Conservation (phyloP, 371 early-diverging fungal species). For the Mycotypha africana region DNA sequence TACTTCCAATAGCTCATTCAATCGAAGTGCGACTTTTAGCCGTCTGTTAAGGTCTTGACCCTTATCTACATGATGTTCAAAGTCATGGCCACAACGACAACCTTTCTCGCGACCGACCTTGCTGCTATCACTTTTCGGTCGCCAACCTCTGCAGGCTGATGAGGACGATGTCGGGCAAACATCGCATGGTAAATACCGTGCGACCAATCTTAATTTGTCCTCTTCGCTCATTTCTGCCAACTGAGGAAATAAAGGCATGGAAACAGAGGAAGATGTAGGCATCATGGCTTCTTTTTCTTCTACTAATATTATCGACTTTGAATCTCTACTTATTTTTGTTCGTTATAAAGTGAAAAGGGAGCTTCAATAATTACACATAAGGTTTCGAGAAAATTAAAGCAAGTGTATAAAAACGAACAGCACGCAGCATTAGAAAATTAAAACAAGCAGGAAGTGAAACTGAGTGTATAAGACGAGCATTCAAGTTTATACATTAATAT, state of each 20-base stretch:
- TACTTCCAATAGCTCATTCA: conserved; percentile 45
- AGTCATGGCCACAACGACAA: conserved; percentile 43
- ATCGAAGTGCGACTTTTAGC: conserved; percentile 39
- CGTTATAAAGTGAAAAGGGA: too few species aligned
- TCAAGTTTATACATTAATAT: too few species aligned
- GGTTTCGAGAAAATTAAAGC: too few species aligned
- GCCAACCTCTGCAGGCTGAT: conserved; percentile 43
- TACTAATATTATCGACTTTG: too few species aligned
- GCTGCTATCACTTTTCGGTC: conserved; percentile 30
- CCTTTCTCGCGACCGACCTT: conserved; percentile 16
- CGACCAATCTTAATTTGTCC: conserved; percentile 41
- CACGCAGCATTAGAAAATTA: too few species aligned
- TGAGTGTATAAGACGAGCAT: too few species aligned
- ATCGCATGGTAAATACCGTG: conserved; percentile 46
- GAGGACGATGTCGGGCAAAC: conserved; percentile 13
- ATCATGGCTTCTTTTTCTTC: too few species aligned
- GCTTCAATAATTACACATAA: too few species aligned
- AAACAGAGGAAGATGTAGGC: too few species aligned
- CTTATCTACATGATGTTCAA: conserved; percentile 33
- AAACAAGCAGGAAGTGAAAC: too few species aligned
- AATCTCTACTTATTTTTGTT: too few species aligned
- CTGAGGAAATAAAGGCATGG: conserved; percentile 19
- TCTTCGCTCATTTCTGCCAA: conserved; percentile 26
- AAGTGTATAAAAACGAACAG: too few species aligned
- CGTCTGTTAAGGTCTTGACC: conserved; percentile 40